Evolutionary conservation across 192 early-diverging fungal species (phyloP).

Genomic region (Coemansia sp.): DNA sequence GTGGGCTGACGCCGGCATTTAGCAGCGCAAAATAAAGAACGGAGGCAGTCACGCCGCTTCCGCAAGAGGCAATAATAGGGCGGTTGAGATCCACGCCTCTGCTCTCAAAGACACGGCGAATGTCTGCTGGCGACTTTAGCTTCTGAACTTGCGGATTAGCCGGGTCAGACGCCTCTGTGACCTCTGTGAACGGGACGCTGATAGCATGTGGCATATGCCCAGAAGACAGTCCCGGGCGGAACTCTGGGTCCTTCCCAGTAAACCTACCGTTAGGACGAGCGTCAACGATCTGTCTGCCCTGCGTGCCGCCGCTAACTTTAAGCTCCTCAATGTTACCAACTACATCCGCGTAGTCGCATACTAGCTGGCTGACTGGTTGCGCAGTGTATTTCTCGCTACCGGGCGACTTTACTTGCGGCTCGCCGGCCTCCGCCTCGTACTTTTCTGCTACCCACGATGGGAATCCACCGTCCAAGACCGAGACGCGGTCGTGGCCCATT

Average conservation of each 20-base stretch:
- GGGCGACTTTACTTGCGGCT: conserved; percentile 21
- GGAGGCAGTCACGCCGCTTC: conserved; percentile 86
- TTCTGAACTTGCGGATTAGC: conserved; percentile 36
- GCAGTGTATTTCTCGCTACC: conserved; percentile 22
- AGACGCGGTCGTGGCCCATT: conserved; percentile 81
- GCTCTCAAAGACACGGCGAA: conserved; percentile 60
- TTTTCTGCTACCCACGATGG: conserved; percentile 70
- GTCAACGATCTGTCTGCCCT: conserved; percentile 66
- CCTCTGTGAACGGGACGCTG: conserved; percentile 70
- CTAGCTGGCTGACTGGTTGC: conserved; percentile 27
- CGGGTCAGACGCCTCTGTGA: conserved; percentile 51
- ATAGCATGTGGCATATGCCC: conserved; percentile 85
- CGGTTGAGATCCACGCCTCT: conserved; percentile 70
- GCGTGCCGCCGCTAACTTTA: conserved; percentile 19
- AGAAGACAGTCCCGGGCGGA: conserved; percentile 71
- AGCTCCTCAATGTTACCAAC: conserved; percentile 58
- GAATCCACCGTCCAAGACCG: conserved; percentile 89
- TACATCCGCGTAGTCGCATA: conserved; percentile 64
- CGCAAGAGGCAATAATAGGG: conserved; percentile 81
- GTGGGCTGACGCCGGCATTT: conserved; percentile 59
- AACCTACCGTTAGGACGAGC: conserved; percentile 63
- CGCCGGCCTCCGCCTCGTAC: conserved; percentile 26
- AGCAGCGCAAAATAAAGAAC: conserved; percentile 82
- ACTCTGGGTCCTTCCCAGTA: conserved; percentile 75
- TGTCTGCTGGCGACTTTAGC: conserved; percentile 54